These are phyloP conservation scores for Carnegiea gigantea DNA, from an alignment of 179 eudicot species.

Conservation along the genomic window DNA sequence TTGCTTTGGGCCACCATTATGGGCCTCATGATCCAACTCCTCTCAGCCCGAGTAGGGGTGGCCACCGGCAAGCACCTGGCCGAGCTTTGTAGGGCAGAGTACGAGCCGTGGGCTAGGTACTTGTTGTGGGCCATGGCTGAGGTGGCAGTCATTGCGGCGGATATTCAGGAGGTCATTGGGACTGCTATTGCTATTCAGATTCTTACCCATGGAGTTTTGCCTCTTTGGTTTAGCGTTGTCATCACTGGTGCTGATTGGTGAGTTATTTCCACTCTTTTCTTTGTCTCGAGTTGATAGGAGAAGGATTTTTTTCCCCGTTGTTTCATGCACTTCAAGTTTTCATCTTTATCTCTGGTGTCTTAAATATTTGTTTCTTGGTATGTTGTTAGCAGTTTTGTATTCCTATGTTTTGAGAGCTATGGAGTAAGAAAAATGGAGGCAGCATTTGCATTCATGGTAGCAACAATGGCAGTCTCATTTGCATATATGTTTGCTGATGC, in stretches of 20 bases:
- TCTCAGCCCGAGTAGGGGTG: constrained; percentile 76
- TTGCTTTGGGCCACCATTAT: constrained; percentile 76
- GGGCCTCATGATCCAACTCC: constrained; percentile 70
- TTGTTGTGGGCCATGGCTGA: constrained; percentile 89
- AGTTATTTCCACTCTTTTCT: background rate
- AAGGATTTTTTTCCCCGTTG: too few species aligned
- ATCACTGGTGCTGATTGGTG: constrained; percentile 87
- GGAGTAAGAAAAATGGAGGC: constrained; percentile 91
- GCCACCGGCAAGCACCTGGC: constrained; percentile 81
- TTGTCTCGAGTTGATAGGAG: background rate
- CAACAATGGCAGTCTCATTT: constrained; percentile 82
- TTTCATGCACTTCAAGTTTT: background rate
- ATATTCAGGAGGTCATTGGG: constrained; percentile 95
- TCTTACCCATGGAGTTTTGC: constrained; percentile 65
- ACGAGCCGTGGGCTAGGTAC: constrained; percentile 63
- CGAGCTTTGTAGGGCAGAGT: constrained; percentile 83
- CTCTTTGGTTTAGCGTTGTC: constrained; percentile 88
- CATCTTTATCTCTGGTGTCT: background rate
- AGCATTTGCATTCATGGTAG: constrained; percentile 77
- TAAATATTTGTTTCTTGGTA: background rate
- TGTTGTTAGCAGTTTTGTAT: constrained; percentile 62
- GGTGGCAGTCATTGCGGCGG: constrained; percentile 80
- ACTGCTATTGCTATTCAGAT: constrained; percentile 92
- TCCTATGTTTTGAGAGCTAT: constrained; percentile 85
- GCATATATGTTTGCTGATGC: constrained; percentile 94